Evolutionary conservation across 1,284 basidiomycete species (phyloP), one percentile per base, ranked within the genome.

Genomic region (Neolentinus lepideus): DNA sequence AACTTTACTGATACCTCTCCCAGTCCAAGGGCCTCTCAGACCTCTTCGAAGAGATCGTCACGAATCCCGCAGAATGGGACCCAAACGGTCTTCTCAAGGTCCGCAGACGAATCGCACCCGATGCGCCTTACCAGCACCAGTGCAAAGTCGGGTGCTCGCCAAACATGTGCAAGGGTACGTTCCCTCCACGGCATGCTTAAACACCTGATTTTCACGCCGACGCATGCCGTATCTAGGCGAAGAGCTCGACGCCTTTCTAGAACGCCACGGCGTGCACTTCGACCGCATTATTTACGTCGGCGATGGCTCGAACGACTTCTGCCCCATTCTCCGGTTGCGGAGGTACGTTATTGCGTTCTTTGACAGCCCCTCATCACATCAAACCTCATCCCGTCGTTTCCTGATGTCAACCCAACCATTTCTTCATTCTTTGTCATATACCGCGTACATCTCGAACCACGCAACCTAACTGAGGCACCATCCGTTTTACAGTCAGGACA

Each of bases 121-220:
- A 76, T 43, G 87, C 83, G 1, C 83, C 84, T 3, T 4, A 21
- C 16, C 94, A 95, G 64, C 97, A 99, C 70, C 68, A 66, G 1
- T 99, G 96, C 73, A 78, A 75, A 53, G 79, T 98, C 54, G 96
- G 96, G 14, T 99, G 96, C 76, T 87, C 87, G 57, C 82, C 90
- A 10, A 99, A 99, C 75, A 98, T 99, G 94, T 99, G 96, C 79
- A 99, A 99, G 79, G 96, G 91, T 85, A 33, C 56, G 63, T 58
- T 26, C 25, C 51, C 16, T 26, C 45, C 50, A 31, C 26, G 12
- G 21, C 10, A 9, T 11, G n/a, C n/a, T n/a, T n/a, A n/a, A n/a
- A 25, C n/a, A 21, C 19, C n/a, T 47, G 10, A 21, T 21, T 10
- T 19, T 47, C 21, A 8, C n/a, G 19, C n/a, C 19, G 9, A 53